phyloP scores from a whole-genome alignment of 192 early-diverging fungal genomes.

The Physocladia obscura region DNA sequence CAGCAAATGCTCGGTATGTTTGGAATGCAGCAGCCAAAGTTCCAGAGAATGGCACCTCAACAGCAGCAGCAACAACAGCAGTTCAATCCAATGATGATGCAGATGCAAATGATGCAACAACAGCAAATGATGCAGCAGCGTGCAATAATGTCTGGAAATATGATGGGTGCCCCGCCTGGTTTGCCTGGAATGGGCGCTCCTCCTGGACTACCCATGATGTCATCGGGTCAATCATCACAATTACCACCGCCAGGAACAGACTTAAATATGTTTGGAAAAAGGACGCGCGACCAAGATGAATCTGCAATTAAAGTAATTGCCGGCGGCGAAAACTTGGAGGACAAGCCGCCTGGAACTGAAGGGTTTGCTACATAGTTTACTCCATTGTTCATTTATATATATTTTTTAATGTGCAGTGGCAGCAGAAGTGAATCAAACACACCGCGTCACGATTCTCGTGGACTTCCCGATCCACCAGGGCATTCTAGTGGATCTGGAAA shows the following conservation, averaged over 20 bases:
- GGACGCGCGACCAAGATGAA: constrained; percentile 27
- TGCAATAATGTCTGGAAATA: neutral
- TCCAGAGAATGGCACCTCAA: constrained; percentile 26
- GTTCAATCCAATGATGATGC: constrained; percentile 28
- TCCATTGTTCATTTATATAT: neutral
- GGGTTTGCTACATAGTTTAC: neutral
- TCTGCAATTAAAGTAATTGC: constrained; percentile 24
- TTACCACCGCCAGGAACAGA: constrained; percentile 21
- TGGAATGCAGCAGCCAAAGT: constrained; percentile 28
- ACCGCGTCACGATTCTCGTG: neutral
- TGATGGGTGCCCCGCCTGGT: constrained; percentile 14
- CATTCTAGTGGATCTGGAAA: neutral
- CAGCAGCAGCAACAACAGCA: constrained; percentile 26
- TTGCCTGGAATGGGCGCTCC: constrained; percentile 11
- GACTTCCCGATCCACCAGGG: neutral
- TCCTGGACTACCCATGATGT: constrained; percentile 12
- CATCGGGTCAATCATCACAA: neutral
- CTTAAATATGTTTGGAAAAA: constrained; percentile 26
- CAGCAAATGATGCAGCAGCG: constrained; percentile 9
- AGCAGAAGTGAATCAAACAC: neutral
- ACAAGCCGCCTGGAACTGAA: constrained; percentile 23
- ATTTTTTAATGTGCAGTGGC: neutral
- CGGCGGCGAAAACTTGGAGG: constrained; percentile 9
- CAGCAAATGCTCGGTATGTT: constrained; percentile 14
- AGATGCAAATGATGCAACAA: constrained; percentile 27